Evolutionary conservation across 768 basidiomycete species (phyloP), one percentile per base, ranked within the genome.

Genomic region (Podaxis rugospora): DNA sequence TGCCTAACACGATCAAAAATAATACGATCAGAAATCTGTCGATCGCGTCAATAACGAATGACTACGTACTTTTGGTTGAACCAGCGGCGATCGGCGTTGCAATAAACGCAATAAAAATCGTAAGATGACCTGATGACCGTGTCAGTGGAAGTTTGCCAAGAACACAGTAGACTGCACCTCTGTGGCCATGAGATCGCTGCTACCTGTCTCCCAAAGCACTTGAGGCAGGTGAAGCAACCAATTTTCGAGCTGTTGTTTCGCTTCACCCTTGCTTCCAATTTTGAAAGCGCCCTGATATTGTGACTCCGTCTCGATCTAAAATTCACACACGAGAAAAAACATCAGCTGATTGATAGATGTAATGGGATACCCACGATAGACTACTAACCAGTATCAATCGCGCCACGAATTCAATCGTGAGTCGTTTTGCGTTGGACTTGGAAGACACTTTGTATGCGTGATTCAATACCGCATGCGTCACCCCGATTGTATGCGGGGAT

Each of bases 161-260:
- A 58, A 25, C 21, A 16, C 23, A 40, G 51, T 51, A 28, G 36
- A 9, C 46, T 78, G 64, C 54, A 90, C 93, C 81, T 91, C 85
- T 0, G 87, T 86, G 3, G 81, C 74, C 1, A 71, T 65, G 16
- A 81, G 69, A 68, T 92, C 83, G 56, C 72, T 81, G 9, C 72
- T 72, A 2, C 89, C 88, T 9, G 90, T 71, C 71, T 98, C 95
- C 95, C 95, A 98, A 3, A 98, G 76, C 5, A 81, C 80, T 72
- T 85, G 88, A 0, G 95, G 93, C 47, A 97, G 80, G 64, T 89
- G 85, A 27, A 80, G 70, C 16, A 93, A 64, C 93, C 95, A 97
- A 21, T 80, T 80, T 54, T 78, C 74, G 40, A 88, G 71, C 55
- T 72, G 77, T 35, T 66, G 61, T 64, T 69, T 63, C 58, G 72